These are phyloP conservation scores for Clavaria fumosa DNA, from an alignment of 768 basidiomycete genomes.

Conservation along the genomic window DNA sequence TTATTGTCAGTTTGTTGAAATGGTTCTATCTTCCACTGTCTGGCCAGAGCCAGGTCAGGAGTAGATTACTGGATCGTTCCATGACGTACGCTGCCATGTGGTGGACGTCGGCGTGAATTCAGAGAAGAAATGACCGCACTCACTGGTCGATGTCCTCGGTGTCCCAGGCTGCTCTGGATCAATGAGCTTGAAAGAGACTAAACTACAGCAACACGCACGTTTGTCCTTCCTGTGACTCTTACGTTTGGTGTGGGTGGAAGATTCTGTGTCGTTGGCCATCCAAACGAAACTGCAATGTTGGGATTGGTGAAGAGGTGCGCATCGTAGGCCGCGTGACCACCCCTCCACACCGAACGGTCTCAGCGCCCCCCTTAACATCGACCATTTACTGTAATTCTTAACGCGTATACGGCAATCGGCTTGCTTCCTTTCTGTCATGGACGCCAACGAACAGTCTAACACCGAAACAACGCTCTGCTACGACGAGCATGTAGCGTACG, in stretches of 20 bases:
- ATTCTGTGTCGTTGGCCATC: conserved; percentile 25
- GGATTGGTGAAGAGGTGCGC: conserved; percentile 26
- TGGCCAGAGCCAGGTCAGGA: too few species aligned
- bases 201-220: conserved; percentile 37
- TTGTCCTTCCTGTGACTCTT: conserved; percentile 89
- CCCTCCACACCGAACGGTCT: too few species aligned
- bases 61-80: too few species aligned
- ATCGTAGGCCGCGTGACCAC: too few species aligned
- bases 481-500: conserved; percentile 39
- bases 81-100: too few species aligned
- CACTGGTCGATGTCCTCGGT: conserved; percentile 98
- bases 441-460: too few species aligned
- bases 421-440: too few species aligned
- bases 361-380: too few species aligned
- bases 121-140: too few species aligned
- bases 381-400: too few species aligned
- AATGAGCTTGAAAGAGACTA: conserved; percentile 4
- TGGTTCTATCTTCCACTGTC: conserved; percentile 77
- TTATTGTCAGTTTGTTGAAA: conserved; percentile 67
- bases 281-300: conserved; percentile 24
- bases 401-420: too few species aligned
- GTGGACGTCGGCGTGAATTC: too few species aligned
- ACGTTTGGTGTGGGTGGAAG: conserved; percentile 51
- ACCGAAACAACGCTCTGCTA: conserved; percentile 37
- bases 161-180: conserved; percentile 68